Base-by-base conservation (phyloP, 352 stramenopile genomes). In the Pythium aphanidermatum region DNA sequence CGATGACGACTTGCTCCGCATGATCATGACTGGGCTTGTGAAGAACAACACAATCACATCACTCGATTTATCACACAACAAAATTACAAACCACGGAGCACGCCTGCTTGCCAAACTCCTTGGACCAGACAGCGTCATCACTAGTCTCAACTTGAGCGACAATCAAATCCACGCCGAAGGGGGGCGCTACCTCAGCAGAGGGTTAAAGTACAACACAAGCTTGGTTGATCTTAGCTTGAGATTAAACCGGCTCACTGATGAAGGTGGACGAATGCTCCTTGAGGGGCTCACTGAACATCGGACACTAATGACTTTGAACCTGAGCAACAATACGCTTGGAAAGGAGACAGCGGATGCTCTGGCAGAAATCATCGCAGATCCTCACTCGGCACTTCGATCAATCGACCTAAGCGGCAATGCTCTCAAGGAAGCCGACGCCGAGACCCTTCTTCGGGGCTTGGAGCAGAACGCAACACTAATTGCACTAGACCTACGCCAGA, bases 31-130 rank as follows among this genome's bases (percentile, higher is more conserved):
- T 3, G 92, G 92, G 1, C 66, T 98, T 17, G 78, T 96, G 28
- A 87, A 95, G 37, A 96, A 96, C 68, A 73, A 58, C 23, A 97
- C 87, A 9, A 94, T 98, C 46, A 97, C 90, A 7, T 83, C 90
- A 26, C 70, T 97, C 9, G 90, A 98, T 66, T 51, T 98, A 1
- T 94, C 83, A n/a, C 92, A 98, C 68, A 98, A 98, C 59, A 96
- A 96, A 57, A 91, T 97, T 51, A 96, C 86, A 0, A 96, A 97
- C 71, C 85, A 96, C 37, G 90, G 88, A 32, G 86, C 86, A 16
- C 67, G 89, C 20, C 52, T 98, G 41, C 51, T 98, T 12, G 76
- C 83, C 16, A 96, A 96, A 50, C 66, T 97, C 5, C 79, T 97
- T 5, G 90, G 83, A 0, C 75, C 81, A 9, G 74, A 92, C 29